A percentile compares a stretch with the other conserved stretches of the same genome.
Conservation (phyloP, 768 basidiomycete species). For the Lactifluus piperatus region DNA sequence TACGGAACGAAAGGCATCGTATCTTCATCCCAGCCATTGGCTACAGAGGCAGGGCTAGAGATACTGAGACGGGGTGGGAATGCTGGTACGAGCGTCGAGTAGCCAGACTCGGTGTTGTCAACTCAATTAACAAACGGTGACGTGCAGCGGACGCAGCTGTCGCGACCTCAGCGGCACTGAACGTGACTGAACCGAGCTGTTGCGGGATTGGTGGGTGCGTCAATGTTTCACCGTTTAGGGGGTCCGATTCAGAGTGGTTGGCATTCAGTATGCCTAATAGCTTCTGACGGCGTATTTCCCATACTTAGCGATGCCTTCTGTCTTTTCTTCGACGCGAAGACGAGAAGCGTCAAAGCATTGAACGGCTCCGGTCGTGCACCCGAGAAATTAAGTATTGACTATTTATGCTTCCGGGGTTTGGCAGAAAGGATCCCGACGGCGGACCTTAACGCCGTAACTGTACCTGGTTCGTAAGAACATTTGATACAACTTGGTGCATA, state of each 20-base stretch:
- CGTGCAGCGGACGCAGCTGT: conserved; percentile 83
- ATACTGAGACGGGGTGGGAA: conserved; percentile 91
- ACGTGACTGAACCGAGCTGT: conserved; percentile 80
- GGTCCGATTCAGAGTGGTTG: too few relatives aligned
- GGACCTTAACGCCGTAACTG: conserved; percentile 87
- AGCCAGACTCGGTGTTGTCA: neutral
- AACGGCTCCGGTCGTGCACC: conserved; percentile 93
- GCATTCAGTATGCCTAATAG: too few relatives aligned
- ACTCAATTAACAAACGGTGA: neutral
- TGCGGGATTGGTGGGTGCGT: conserved; percentile 89
- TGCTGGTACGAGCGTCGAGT: conserved; percentile 50
- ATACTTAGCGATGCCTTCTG: conserved; percentile 78
- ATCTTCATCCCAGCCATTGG: conserved; percentile 84
- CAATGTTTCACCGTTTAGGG: too few relatives aligned
- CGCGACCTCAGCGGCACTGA: conserved; percentile 85
- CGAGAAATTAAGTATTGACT: conserved; percentile 64
- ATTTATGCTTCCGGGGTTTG: conserved; percentile 61
- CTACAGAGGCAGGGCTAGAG: conserved; percentile 85
- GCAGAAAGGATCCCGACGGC: conserved; percentile 65
- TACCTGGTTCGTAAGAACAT: conserved; percentile 52
- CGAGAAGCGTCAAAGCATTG: conserved; percentile 75
- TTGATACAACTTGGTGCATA: neutral
- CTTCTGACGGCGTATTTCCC: neutral
- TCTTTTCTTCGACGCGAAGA: conserved; percentile 80
- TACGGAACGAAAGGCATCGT: conserved; percentile 58